These are phyloP conservation scores for Boletellus sp. DNA, from an alignment of 768 basidiomycete genomes.

Conservation along the genomic window DNA sequence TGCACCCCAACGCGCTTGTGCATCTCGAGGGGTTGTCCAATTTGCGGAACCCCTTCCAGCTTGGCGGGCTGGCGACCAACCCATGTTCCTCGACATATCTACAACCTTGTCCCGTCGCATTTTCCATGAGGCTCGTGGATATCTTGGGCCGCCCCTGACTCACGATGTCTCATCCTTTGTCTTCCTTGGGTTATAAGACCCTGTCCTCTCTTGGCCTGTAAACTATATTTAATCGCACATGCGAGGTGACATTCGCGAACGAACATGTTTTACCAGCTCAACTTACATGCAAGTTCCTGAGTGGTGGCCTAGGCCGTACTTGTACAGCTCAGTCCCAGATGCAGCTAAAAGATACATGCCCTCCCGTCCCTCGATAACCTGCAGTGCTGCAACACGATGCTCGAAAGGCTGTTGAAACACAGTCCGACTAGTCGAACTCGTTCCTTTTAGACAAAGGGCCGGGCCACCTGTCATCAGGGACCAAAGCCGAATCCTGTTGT, in stretches of 20 bases:
- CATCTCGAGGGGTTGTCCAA: background rate
- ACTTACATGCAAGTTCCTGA: background rate
- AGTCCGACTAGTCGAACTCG: constrained; percentile 10
- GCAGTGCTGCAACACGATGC: constrained; percentile 44
- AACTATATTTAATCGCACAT: constrained; percentile 2
- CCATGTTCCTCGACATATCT: background rate
- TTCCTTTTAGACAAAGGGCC: constrained; percentile 17
- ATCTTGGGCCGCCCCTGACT: constrained; percentile 1
- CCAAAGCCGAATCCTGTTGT: constrained; percentile 64
- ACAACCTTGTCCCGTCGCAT: constrained; percentile 19
- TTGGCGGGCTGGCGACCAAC: background rate
- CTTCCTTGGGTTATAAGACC: background rate
- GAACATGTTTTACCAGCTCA: background rate
- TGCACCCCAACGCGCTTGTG: background rate
- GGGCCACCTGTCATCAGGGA: constrained; percentile 52
- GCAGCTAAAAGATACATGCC: constrained; percentile 53
- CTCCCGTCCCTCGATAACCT: constrained; percentile 42
- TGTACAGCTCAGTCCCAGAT: constrained; percentile 42
- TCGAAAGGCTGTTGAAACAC: constrained; percentile 35
- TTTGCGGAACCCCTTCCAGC: background rate
- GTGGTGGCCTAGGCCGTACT: constrained; percentile 47
- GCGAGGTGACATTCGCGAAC: background rate
- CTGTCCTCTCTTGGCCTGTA: constrained; percentile 10
- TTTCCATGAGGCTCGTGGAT: constrained; percentile 19
- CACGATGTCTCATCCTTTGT: background rate